Conservation (phyloP, 106 monocot species). For the Chionographis japonica region DNA sequence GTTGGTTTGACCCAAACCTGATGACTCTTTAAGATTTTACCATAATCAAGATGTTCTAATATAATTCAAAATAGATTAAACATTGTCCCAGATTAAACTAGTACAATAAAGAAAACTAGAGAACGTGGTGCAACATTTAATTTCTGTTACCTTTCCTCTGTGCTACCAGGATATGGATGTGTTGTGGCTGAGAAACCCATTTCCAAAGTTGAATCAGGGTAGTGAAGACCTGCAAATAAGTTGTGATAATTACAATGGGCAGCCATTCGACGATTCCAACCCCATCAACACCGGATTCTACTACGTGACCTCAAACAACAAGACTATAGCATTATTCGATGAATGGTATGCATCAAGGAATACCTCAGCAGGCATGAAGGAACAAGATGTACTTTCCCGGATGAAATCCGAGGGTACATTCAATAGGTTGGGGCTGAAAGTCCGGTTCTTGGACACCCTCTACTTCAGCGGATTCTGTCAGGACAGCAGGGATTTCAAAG, state of each 20-base stretch:
- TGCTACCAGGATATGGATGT: conserved; percentile 33
- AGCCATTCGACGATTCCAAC: conserved; percentile 37
- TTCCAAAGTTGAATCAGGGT: conserved; percentile 6
- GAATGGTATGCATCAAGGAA: conserved; percentile 44
- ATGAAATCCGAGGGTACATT: conserved; percentile 38
- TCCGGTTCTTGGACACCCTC: conserved; percentile 43
- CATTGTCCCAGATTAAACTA: no score
- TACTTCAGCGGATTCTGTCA: conserved; percentile 62
- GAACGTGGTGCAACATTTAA: neutral
- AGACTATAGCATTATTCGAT: conserved; percentile 45
- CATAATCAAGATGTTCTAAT: no score
- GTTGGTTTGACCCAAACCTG: no score
- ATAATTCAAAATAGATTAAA: no score
- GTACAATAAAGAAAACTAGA: no score
- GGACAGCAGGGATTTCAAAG: conserved; percentile 17
- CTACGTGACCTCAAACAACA: conserved; percentile 41
- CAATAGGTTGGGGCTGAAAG: conserved; percentile 29
- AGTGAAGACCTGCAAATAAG: conserved; percentile 46
- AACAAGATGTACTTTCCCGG: conserved; percentile 56
- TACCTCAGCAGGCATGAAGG: conserved; percentile 33
- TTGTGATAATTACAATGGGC: conserved; percentile 44
- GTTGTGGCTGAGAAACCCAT: conserved; percentile 35
- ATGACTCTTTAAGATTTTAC: no score
- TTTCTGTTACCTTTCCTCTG: neutral
- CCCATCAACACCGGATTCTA: conserved; percentile 62